Base-by-base conservation (phyloP, 208 protist genomes). In the Blechomonas ayalai region DNA sequence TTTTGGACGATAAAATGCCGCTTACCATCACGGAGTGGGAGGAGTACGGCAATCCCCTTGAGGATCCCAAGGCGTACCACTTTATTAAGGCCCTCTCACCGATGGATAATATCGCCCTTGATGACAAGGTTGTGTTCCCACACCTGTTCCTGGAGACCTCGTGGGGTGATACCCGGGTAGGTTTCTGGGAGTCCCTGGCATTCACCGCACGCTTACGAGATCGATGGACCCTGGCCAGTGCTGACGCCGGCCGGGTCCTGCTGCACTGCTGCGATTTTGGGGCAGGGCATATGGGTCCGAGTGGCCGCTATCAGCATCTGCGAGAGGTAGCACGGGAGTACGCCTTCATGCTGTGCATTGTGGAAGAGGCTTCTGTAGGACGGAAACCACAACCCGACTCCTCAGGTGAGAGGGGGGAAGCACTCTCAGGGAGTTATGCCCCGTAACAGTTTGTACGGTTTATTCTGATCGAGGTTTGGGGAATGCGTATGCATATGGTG, bases 41-140 rank as follows among this genome's bases (percentile, higher is more conserved):
- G 23, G 90, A 96, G 73, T 97, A 77, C 57, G 90, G 90, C 29
- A 94, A 95, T 62, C 88, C 88, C 5, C 36, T 79, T 20, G 51
- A 81, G 4, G 52, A 77, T 36, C 9, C 22, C 0, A 56, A 58
- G 32, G 84, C 73, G 24, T 85, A 92, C 55, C 52, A 76, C 43
- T 67, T 89, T 26, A 43, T 90, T 8, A 58, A 67, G 27, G 31
- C 45, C n/a, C 71, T 92, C 28, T 82, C 75, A 12, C 83, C 87
- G 2, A 67, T 85, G 34, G 70, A 93, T 32, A 89, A 74, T 20
- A 53, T 95, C n/a, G 29, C 37, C 9, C 23, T 9, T 24, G 33
- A 12, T 10, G 19, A 36, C 15, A 45, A 20, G n/a, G 34, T 33
- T 3, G 9, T 20, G 10, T 25, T 75, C 9, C 69, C 66, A 19